Percentiles rank a stretch among this genome's conserved stretches.
Evolutionary conservation across 345 rosid species (phyloP).

Genomic region (rapeseed (Brassica napus)): DNA sequence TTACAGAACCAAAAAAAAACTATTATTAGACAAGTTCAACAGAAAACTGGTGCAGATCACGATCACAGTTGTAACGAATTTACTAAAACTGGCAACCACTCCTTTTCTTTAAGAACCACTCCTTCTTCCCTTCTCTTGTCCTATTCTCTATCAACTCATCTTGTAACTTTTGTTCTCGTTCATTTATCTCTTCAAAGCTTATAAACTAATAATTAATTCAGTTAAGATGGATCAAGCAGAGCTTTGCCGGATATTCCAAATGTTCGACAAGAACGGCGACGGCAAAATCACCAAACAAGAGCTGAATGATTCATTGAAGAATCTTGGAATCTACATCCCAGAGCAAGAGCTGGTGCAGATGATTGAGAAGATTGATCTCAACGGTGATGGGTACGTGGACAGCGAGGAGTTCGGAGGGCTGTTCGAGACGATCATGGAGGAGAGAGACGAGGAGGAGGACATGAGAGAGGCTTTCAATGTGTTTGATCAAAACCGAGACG

Average conservation of each 20-base stretch:
- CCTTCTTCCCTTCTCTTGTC: neutral
- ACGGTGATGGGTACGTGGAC: neutral
- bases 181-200: neutral
- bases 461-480: neutral
- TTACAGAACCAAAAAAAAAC: neutral
- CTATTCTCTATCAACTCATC: neutral
- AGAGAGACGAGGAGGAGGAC: neutral
- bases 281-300: conserved; percentile 76
- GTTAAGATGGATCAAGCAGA: conserved; percentile 40
- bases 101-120: neutral
- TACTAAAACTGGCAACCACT: neutral
- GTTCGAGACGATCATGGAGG: neutral
- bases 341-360: conserved; percentile 55
- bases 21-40: neutral
- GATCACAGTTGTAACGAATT: neutral
- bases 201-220: no score
- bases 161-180: neutral
- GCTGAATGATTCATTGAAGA: conserved; percentile 64
- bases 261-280: conserved; percentile 89
- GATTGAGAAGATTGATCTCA: neutral
- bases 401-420: neutral
- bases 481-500: neutral
- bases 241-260: conserved; percentile 76
- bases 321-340: conserved; percentile 66
- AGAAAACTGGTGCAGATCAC: neutral